These are phyloP conservation scores for Trichoderma atrobrunneum DNA, from an alignment of 2,329 filamentous ascomycete genomes.

Conservation along the genomic window DNA sequence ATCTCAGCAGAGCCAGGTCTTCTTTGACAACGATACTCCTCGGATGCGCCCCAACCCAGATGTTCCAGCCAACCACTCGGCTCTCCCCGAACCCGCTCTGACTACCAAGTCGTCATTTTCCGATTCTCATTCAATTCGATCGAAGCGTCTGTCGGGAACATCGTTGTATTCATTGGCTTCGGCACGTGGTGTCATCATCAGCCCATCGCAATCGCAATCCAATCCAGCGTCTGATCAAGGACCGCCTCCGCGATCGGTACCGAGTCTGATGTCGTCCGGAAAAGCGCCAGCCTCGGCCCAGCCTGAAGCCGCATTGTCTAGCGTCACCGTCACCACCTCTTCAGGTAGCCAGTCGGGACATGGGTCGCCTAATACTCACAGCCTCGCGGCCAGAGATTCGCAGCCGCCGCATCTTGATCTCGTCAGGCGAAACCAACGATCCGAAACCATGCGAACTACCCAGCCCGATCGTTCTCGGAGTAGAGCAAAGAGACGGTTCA, in stretches of 20 bases:
- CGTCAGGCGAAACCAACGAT: conserved; percentile 43
- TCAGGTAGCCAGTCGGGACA: conserved; percentile 42
- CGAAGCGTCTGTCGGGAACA: conserved; percentile 68
- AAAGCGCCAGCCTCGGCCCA: conserved; percentile 42
- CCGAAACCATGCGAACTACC: conserved; percentile 38
- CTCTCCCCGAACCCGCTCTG: conserved; percentile 49
- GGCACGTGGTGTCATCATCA: conserved; percentile 45
- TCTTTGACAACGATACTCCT: conserved; percentile 49
- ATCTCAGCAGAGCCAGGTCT: conserved; percentile 43
- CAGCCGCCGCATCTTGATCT: conserved; percentile 43
- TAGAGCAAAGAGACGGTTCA: conserved; percentile 70
- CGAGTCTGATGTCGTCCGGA: conserved; percentile 46
- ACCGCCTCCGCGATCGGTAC: conserved; percentile 41
- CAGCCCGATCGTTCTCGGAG: conserved; percentile 63
- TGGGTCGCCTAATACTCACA: conserved; percentile 40
- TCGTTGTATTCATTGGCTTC: conserved; percentile 70
- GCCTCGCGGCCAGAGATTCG: conserved; percentile 45
- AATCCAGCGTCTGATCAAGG: conserved; percentile 50
- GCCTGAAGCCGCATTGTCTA: conserved; percentile 51
- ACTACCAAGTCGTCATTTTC: conserved; percentile 48
- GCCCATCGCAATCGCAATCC: conserved; percentile 52
- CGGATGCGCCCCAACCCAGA: conserved; percentile 38
- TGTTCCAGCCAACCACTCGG: conserved; percentile 30
- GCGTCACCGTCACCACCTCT: conserved; percentile 53
- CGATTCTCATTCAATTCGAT: conserved; percentile 41